Evolutionary conservation across 1,139 yeast genomes (phyloP), one percentile per base, ranked within the genome.

Genomic region (Scheffersomyces segobiensis): DNA sequence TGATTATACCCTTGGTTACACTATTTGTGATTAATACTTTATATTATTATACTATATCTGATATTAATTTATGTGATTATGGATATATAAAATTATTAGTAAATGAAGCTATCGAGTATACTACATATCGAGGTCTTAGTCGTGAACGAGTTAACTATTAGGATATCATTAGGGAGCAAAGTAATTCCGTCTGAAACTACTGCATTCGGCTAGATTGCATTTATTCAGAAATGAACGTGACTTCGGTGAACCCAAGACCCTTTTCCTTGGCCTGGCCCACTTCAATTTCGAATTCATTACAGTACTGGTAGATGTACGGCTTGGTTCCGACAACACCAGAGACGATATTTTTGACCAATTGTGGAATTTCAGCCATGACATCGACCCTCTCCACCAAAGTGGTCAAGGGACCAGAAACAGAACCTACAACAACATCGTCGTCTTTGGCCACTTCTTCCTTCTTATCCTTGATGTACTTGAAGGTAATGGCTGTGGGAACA

Each of bases 361-460:
- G 88, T 52, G 99, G 99, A 61, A 95, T 89, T 78, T 95, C 99
- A 52, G 95, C 93, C 98, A 95, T 93, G 61, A 95, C 98, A 75
- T 95, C 99, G 58, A 95, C 93, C 70, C 98, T 87, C 77, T 92
- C 98, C 56, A 91, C 87, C 65, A 91, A 76, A 55, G 81, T 75
- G 22, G 72, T 73, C 65, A 93, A 81, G 18, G 79, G 77, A 58
- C 93, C 93, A 50, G 69, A 71, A 47, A 88, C 83, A 18, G 70
- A 70, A 50, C 82, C 86, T 32, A 70, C 72, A 50, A 73, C 71
- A 47, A 71, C 69, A 46, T 77, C 78, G 32, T 67, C 64, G 22
- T 67, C 67, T 21, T 56, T 52, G 49, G 72, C 74, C 32, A 69
- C 65, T 46, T 73, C 76, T 18, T 79, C 77, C 19, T 69, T 71